Base-by-base conservation (phyloP, 2,329 filamentous ascomycete species). In the Fusarium incarnatum region DNA sequence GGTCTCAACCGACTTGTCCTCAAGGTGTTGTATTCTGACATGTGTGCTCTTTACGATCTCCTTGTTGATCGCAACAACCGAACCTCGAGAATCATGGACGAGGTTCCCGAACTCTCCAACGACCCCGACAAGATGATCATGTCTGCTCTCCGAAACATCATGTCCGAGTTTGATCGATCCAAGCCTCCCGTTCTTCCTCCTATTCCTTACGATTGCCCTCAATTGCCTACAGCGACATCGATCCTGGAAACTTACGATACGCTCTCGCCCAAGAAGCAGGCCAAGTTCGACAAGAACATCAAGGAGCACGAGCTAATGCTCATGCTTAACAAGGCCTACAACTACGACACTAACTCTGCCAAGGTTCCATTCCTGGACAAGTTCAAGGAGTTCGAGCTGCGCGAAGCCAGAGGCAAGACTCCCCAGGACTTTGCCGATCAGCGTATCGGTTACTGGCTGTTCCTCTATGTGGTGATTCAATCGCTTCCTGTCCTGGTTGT, bases 111-210 rank as follows among this genome's bases (percentile, higher is more conserved):
- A 20, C 84, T 88, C 23, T 85, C 85, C 2, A 83, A 86, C 2
- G 86, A 87, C 22, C 82, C 87, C 18, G 83, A 86, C 23, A 88
- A 91, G 65, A 87, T 91, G 25, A 85, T 88, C 13, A 84, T 89
- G 27, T 86, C 90, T 41, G 93, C 92, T 3, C 83, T 98, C 47
- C 89, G 95, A 56, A 91, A 90, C 67, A 87, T 98, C 15, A 85
- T 98, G 68, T 90, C 88, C 71, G 95, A 98, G 80, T 98, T 94
- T 76, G 96, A 99, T 77, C 89, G 92, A 64, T 95, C 92, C 11
- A 93, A 91, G 16, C 94, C 95, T 2, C 96, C 96, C 0, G 94
- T 98, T 1, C 88, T 95, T 63, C 96, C 96, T 1, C 94, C 95
- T 0, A 89, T 98, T 58, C 95, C 96, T 0, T 98, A 95, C 76